Evolutionary conservation across 2,329 filamentous ascomycete species (phyloP), one percentile per base, ranked within the genome.

Genomic region (Periconia digitata): DNA sequence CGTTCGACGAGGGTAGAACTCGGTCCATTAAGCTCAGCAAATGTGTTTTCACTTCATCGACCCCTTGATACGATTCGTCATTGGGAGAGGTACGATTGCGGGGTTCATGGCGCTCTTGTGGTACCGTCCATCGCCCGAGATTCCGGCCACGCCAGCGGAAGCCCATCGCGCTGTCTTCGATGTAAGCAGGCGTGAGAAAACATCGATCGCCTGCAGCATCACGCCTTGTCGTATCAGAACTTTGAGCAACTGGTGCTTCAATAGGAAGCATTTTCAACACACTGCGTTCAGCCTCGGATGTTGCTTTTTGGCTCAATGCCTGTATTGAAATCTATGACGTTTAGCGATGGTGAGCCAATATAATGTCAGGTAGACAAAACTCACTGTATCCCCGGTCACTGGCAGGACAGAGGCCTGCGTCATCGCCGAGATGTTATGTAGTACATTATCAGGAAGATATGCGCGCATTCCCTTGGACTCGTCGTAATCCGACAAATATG

Each of bases 71-170:
- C 27, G 27, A 32, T 4, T 32, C 27, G 3, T 13, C 27, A 32
- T 32, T 32, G 12, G 5, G n/a, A n/a, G n/a, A 20, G 27, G 8
- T 20, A 29, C 10, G 43, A 43, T 23, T 43, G 46, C 18, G 27
- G 47, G 42, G 17, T n/a, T 32, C 27, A 32, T 32, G 12, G 27
- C n/a, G 27, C 27, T 6, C 46, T 35, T 60, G 27, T 8, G 61
- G 62, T 21, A 57, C 24, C n/a, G 51, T 53, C 60, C 65, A 65
- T 2, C 69, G 67, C 13, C 63, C 67, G 8, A 69, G 18, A 2
- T 46, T 45, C 2, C 46, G 40, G 10, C 54, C 36, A 22, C 67
- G 62, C 20, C 53, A n/a, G 13, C 47, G 52, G 42, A 61, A 61
- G 10, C 59, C 53, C 1, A 72, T 48, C n/a, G 53, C 51, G 3